These are phyloP conservation scores for Hymenoscyphus salicellus DNA, from an alignment of 2,329 filamentous ascomycete genomes.

Conservation along the genomic window DNA sequence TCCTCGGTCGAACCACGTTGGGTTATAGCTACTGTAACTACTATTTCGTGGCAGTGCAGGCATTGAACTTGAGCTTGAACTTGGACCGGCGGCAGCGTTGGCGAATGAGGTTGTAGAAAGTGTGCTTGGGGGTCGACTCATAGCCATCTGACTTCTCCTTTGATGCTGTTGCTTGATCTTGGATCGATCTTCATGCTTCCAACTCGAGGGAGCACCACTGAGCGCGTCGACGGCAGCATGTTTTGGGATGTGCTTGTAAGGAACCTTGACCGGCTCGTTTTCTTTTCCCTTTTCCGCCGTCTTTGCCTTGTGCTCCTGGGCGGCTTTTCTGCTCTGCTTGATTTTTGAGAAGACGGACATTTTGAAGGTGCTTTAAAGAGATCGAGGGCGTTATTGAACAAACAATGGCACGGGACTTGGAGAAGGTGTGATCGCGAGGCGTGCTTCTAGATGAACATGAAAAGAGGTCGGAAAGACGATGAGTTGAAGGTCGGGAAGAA, in stretches of 20 bases:
- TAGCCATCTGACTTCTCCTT: constrained; percentile 30
- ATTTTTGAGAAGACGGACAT: constrained; percentile 60
- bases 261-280: constrained; percentile 36
- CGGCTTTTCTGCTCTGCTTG: constrained; percentile 51
- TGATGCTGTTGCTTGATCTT: constrained; percentile 35
- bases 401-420: background rate
- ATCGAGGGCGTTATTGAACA: background rate
- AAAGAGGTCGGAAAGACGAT: background rate
- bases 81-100: constrained; percentile 19
- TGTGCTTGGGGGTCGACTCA: constrained; percentile 28
- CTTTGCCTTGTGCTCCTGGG: constrained; percentile 53
- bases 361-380: constrained; percentile 6
- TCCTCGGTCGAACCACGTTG: constrained; percentile 31
- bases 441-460: background rate
- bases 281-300: constrained; percentile 47
- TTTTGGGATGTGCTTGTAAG: constrained; percentile 59
- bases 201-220: constrained; percentile 51
- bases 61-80: constrained; percentile 14
- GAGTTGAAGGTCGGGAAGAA: background rate
- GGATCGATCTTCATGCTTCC: constrained; percentile 41
- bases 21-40: constrained; percentile 31
- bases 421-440: background rate
- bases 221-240: constrained; percentile 60
- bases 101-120: constrained; percentile 25
- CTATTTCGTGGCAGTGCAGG: constrained; percentile 24